Evolutionary conservation across 495 filamentous ascomycete genomes (phyloP), one percentile per base, ranked within the genome.

Genomic region (Penicillium cosmopolitanum): DNA sequence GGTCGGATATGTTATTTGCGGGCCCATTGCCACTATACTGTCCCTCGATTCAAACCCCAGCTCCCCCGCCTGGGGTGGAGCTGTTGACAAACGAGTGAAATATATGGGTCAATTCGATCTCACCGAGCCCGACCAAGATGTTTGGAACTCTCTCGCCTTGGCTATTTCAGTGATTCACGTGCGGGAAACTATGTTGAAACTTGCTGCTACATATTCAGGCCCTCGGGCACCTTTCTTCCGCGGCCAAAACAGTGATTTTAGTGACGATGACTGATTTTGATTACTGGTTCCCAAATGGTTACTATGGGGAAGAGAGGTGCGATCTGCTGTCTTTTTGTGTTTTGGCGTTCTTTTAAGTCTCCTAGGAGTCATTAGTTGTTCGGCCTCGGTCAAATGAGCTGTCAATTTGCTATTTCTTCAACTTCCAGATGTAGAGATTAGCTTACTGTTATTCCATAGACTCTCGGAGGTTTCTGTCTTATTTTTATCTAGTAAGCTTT

Each of bases 141-240:
- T 80, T 2, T 83, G 80, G 80, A 77, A 78, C 57, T 77, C 77
- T 7, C 66, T 82, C 28, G 75, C 77, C 1, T 46, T 82, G 31
- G 73, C 77, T 1, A 78, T 82, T 36, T 56, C 68, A 4, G 65
- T 80, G 8, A 67, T 76, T 60, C 64, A 73, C 58, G 66, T 74
- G 13, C 66, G 77, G 19, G 69, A 69, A 19, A 73, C 70, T 25
- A 68, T 80, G 68, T 40, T 61, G 15, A 54, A 66, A n/a, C 63
- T 81, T 31, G 61, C 70, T 2, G n/a, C 53, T 31, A 34, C 25
- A 5, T 61, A 66, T 21, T 7, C 53, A 9, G 19, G 35, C 10
- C 34, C 38, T 6, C 31, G 42, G 1, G 28, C 61, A 46, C 55
- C 60, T 47, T 56, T 38, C 11, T 40, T 40, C 12, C 60, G 44